phyloP scores from a whole-genome alignment of 2,329 filamentous ascomycete species.

The Neonectria coccinea region DNA sequence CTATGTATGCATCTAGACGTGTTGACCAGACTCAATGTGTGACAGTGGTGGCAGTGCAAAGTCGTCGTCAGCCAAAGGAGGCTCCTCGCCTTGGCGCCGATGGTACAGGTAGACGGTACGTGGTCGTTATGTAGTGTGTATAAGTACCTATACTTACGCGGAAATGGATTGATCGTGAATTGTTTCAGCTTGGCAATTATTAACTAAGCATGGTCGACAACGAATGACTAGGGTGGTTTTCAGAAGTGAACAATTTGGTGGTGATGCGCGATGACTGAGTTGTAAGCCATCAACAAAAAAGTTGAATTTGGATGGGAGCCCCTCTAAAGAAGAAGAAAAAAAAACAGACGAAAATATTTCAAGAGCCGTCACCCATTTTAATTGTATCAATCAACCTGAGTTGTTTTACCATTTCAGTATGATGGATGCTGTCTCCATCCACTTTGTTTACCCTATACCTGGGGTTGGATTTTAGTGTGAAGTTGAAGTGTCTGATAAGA shows the following conservation, averaged over 20 bases:
- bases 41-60: conserved; percentile 21
- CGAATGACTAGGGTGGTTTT: too few relatives aligned
- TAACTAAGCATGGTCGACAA: neutral
- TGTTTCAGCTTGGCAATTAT: neutral
- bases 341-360: too few relatives aligned
- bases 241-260: too few relatives aligned
- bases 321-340: too few relatives aligned
- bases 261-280: neutral
- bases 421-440: neutral
- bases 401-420: neutral
- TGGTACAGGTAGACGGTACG: neutral
- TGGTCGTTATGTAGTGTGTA: neutral
- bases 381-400: neutral
- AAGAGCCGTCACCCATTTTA: neutral
- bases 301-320: too few relatives aligned
- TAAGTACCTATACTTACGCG: neutral
- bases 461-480: neutral
- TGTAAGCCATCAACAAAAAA: neutral
- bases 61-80: conserved; percentile 16
- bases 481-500: neutral
- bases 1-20: neutral
- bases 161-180: neutral
- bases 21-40: neutral
- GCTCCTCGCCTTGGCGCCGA: conserved; percentile 11
- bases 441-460: neutral